Base-by-base conservation (phyloP, 2,329 filamentous ascomycete species). In the Verticillium klebahnii region DNA sequence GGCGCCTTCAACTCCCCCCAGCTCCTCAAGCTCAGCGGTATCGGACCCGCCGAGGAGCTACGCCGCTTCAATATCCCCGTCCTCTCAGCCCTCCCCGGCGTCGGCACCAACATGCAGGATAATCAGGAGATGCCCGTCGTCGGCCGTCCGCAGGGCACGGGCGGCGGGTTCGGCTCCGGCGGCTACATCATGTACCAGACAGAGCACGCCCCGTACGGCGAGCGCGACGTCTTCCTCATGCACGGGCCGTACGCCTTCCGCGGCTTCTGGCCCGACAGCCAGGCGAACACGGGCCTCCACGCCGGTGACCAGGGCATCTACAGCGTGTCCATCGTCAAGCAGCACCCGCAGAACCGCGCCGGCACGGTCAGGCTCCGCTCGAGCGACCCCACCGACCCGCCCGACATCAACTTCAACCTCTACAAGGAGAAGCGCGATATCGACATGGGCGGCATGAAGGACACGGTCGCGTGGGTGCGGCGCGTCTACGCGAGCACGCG, bases 341-440 rank as follows among this genome's bases (percentile, higher is more conserved):
- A 75, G 59, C 45, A 50, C 45, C 45, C 45, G 19, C 45, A 50
- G n/a, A 60, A 87, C 19, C 75, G 76, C 36, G 77, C 77, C 3
- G 87, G 87, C n/a, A 83, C 79, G 0, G 85, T 89, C 4, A 77
- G 72, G 2, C 78, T 89, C 3, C 73, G 74, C 14, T 87, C 85
- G 0, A 72, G 80, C 0, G 80, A 88, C 70, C 86, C 86, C 0
- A 80, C 81, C 12, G 85, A 89, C 62, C 75, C 79, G n/a, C 86
- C 86, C 0, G 73, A 82, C 19, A 88, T 89, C 67, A 79, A 80
- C 64, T 86, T 86, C 74, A 80, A 81, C 66, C 85, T 78, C 69
- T 85, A 78, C 75, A n/a, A 58, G 8, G 62, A 65, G 29, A 52
- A 45, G 14, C 74, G 77, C 7, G 71, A 78, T 8, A 68, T 71